phyloP scores from a whole-genome alignment of 768 basidiomycete genomes.

The Amanita polypyramis region DNA sequence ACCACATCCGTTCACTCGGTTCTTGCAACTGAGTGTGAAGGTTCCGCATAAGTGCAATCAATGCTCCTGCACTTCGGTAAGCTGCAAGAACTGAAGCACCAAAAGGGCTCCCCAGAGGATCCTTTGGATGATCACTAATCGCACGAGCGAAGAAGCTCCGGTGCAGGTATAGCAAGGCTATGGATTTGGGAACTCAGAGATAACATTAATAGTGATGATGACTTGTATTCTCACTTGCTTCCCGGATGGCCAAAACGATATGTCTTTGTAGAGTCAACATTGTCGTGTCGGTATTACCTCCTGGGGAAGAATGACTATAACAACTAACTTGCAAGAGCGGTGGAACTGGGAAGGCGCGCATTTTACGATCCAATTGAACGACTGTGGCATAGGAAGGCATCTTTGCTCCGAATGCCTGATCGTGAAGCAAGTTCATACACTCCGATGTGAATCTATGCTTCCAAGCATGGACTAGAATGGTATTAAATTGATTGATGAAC shows the following conservation, averaged over 20 bases:
- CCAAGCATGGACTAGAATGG: conserved; percentile 46
- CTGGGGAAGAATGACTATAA: conserved; percentile 45
- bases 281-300: conserved; percentile 35
- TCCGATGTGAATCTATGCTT: conserved; percentile 61
- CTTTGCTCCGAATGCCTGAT: conserved; percentile 64
- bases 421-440: conserved; percentile 59
- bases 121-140: conserved; percentile 63
- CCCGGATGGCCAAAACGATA: conserved; percentile 57
- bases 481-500: conserved; percentile 1
- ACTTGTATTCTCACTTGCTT: conserved; percentile 42
- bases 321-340: conserved; percentile 57
- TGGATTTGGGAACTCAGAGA: conserved; percentile 5
- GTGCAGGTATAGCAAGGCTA: conserved; percentile 58
- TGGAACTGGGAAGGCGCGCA: conserved; percentile 60
- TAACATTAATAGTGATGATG: neutral
- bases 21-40: conserved; percentile 55
- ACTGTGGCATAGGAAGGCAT: conserved; percentile 59
- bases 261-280: conserved; percentile 55
- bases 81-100: conserved; percentile 67
- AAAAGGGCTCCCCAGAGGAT: conserved; percentile 62
- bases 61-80: conserved; percentile 61
- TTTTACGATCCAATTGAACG: conserved; percentile 55
- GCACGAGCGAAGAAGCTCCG: conserved; percentile 68
- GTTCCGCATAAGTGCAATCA: conserved; percentile 62
- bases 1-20: conserved; percentile 57